Conservation (phyloP, 495 filamentous ascomycete genomes). For the Aspergillus nanangensis region DNA sequence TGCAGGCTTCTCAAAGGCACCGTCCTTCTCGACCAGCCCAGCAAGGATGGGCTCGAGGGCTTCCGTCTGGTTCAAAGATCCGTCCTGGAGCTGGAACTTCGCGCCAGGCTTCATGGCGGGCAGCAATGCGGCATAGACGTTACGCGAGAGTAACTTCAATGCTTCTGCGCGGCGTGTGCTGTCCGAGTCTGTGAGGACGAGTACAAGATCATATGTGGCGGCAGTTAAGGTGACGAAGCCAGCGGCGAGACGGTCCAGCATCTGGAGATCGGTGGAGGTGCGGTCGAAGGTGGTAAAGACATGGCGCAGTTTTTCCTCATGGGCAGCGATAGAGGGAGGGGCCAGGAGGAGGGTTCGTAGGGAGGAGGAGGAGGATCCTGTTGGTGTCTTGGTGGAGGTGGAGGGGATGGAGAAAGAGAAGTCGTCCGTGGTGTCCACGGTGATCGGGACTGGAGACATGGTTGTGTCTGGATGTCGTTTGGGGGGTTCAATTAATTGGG, state of each 20-base stretch:
- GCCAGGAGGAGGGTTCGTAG: conserved; percentile 63
- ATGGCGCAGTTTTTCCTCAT: conserved; percentile 55
- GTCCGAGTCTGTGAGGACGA: conserved; percentile 77
- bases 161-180: conserved; percentile 55
- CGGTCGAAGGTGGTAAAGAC: conserved; percentile 64
- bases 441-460: conserved; percentile 2
- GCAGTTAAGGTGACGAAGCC: conserved; percentile 75
- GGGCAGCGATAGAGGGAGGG: conserved; percentile 68
- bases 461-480: too few relatives aligned
- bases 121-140: conserved; percentile 64
- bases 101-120: conserved; percentile 67
- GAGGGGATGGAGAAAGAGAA: conserved; percentile 20
- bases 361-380: too few relatives aligned
- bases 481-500: too few relatives aligned
- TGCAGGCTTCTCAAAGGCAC: conserved; percentile 64
- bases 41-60: conserved; percentile 72
- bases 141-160: conserved; percentile 55
- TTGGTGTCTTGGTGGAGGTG: conserved; percentile 24
- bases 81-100: conserved; percentile 65
- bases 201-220: conserved; percentile 74
- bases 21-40: conserved; percentile 61
- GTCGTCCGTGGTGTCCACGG: conserved; percentile 40
- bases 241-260: conserved; percentile 90
- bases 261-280: conserved; percentile 80
- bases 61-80: conserved; percentile 43